phyloP scores from a whole-genome alignment of 129 eudicot species.

The Sambucus nigra region DNA sequence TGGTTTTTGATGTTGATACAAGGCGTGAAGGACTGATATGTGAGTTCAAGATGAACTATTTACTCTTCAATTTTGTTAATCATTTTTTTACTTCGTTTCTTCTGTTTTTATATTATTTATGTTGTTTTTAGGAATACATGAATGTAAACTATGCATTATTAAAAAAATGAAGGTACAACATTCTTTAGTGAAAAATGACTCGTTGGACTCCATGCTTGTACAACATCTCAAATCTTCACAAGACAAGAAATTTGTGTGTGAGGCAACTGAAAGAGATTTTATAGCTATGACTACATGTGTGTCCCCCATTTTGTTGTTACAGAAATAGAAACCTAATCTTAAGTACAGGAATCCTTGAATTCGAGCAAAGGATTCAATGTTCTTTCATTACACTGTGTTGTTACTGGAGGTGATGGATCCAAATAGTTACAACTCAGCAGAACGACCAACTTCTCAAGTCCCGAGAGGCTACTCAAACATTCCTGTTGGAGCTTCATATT shows the following conservation, averaged over 20 bases:
- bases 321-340: slow-evolving; percentile 63
- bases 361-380: slow-evolving; percentile 83
- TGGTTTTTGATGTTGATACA: too few species aligned
- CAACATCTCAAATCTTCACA: slow-evolving; percentile 86
- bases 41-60: too few species aligned
- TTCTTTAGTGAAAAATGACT: too few species aligned
- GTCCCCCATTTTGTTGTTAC: slow-evolving; percentile 54
- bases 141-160: too few species aligned
- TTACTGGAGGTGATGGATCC: slow-evolving; percentile 58
- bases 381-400: slow-evolving; percentile 54
- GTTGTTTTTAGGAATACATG: too few species aligned
- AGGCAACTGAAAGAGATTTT: slow-evolving; percentile 77
- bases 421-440: slow-evolving; percentile 61
- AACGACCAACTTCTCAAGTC: slow-evolving; percentile 88
- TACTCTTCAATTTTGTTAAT: too few species aligned
- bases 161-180: too few species aligned
- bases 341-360: slow-evolving; percentile 77
- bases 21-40: too few species aligned
- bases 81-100: too few species aligned
- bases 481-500: slow-evolving; percentile 46
- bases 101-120: too few species aligned
- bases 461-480: slow-evolving; percentile 74
- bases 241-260: slow-evolving; percentile 86
- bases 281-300: slow-evolving; percentile 45
- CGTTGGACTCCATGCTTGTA: too few species aligned